phyloP scores from a whole-genome alignment of 257 asterid species.

The Rauvolfia tetraphylla region DNA sequence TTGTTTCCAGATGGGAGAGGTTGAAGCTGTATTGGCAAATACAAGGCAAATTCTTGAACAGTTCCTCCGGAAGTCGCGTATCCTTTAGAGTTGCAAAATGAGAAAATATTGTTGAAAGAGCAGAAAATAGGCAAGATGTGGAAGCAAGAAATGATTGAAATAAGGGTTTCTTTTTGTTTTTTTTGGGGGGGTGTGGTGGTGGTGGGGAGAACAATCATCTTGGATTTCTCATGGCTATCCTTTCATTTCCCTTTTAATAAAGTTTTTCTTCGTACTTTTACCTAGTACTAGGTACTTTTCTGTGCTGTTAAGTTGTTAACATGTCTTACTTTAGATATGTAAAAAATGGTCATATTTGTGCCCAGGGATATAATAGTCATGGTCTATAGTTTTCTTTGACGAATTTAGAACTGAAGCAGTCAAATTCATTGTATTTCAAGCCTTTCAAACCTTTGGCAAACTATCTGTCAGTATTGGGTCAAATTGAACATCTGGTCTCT shows the following conservation, averaged over 20 bases:
- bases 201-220: background rate
- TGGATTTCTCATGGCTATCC: background rate
- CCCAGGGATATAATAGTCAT: background rate
- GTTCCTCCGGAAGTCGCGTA: conserved; percentile 79
- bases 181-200: too few species aligned
- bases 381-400: conserved; percentile 45
- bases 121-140: background rate
- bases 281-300: background rate
- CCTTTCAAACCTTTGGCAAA: conserved; percentile 77
- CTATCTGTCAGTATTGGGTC: conserved; percentile 46
- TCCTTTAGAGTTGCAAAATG: conserved; percentile 31
- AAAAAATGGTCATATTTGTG: background rate
- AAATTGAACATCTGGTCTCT: conserved; percentile 61
- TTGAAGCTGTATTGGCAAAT: conserved; percentile 93
- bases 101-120: background rate
- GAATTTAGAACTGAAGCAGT: conserved; percentile 61
- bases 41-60: conserved; percentile 86
- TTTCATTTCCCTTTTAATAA: background rate
- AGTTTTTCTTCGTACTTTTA: background rate
- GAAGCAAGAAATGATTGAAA: background rate
- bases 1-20: conserved; percentile 60
- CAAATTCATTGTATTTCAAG: conserved; percentile 61
- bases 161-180: too few species aligned
- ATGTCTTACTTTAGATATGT: background rate
- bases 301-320: background rate